Evolutionary conservation across 306 rosid species (phyloP).

Genomic region (Calophaca sinica): DNA sequence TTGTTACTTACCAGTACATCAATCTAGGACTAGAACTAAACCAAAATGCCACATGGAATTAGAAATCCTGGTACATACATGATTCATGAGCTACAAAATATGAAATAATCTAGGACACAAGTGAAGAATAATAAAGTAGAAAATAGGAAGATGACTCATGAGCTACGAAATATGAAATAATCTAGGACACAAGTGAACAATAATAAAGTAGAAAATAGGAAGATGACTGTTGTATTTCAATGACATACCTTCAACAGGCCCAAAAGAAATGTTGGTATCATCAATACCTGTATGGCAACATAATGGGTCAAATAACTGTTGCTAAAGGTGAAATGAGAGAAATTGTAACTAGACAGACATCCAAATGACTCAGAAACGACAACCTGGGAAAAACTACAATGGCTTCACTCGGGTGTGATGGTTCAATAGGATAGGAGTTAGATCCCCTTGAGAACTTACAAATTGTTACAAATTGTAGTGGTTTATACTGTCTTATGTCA

Average conservation of each 20-base stretch:
- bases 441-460: slow-evolving; percentile 9
- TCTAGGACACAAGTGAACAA: slow-evolving; percentile 35
- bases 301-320: slow-evolving; percentile 46
- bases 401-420: slow-evolving; percentile 17
- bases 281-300: slow-evolving; percentile 74
- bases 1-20: slow-evolving; percentile 33
- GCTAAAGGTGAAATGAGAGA: slow-evolving; percentile 11
- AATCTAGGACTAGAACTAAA: slow-evolving; percentile 29
- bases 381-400: not conserved
- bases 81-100: slow-evolving; percentile 31
- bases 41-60: slow-evolving; percentile 15
- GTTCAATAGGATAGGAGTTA: slow-evolving; percentile 27
- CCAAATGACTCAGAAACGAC: slow-evolving; percentile 5
- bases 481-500: slow-evolving; percentile 25
- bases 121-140: slow-evolving; percentile 43
- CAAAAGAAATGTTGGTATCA: slow-evolving; percentile 83
- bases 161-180: slow-evolving; percentile 34
- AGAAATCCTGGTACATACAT: slow-evolving; percentile 25
- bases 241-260: slow-evolving; percentile 89
- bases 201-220: slow-evolving; percentile 41
- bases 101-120: slow-evolving; percentile 29
- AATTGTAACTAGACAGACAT: slow-evolving; percentile 37
- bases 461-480: slow-evolving; percentile 28
- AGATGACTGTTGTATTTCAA: slow-evolving; percentile 26
- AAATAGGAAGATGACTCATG: slow-evolving; percentile 35